These are phyloP conservation scores for Bolboschoenus planiculmis DNA, from an alignment of 176 grass and related monocot species.

Conservation along the genomic window DNA sequence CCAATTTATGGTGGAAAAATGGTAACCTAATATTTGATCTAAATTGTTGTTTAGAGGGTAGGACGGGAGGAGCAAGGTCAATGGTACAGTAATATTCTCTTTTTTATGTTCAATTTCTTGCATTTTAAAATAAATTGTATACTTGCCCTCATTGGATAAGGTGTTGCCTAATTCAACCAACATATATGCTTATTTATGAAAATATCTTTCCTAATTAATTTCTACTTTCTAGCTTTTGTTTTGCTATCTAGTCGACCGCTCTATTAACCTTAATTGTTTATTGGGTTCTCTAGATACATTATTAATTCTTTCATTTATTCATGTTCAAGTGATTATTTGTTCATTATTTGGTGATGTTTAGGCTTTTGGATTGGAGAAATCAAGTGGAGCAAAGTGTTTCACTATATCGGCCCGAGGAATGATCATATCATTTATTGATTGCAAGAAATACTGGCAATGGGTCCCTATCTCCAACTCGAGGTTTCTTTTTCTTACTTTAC, in stretches of 20 bases:
- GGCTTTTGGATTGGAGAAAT: constrained; percentile 29
- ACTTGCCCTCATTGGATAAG: background rate
- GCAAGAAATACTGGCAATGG: background rate
- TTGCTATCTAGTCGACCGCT: no score
- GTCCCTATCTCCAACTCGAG: background rate
- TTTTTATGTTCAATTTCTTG: background rate
- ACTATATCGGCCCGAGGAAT: constrained; percentile 15
- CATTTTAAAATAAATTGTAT: background rate
- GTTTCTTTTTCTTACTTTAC: background rate
- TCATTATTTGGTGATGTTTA: background rate
- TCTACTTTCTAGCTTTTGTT: background rate
- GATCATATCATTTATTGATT: background rate
- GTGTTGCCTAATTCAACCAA: background rate
- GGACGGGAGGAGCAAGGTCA: no score
- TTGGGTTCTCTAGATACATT: background rate
- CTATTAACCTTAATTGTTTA: background rate
- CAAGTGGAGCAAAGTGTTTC: constrained; percentile 21
- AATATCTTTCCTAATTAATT: background rate
- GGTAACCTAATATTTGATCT: background rate
- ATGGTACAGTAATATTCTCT: no score
- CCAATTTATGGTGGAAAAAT: background rate
- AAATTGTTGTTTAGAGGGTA: background rate
- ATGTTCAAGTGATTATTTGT: background rate
- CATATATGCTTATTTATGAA: background rate
- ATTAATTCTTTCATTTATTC: background rate